phyloP scores from a whole-genome alignment of 2,329 filamentous ascomycete genomes.

The Xylaria sp. region DNA sequence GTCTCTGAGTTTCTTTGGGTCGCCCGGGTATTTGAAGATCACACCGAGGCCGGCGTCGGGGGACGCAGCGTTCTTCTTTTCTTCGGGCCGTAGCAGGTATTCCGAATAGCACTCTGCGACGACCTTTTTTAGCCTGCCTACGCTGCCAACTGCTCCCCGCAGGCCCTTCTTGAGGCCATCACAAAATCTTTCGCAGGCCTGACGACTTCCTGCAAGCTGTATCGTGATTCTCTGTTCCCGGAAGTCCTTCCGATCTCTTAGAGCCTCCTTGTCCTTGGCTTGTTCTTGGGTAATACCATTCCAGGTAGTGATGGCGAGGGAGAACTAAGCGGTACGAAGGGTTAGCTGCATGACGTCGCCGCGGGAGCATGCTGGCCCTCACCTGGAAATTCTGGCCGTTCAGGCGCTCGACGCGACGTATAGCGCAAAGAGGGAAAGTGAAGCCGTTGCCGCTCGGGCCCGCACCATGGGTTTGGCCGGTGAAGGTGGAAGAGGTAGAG shows the following conservation, averaged over 20 bases:
- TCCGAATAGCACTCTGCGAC: conserved; percentile 91
- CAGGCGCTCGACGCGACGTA: conserved; percentile 89
- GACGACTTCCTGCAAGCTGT: conserved; percentile 87
- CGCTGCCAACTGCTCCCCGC: conserved; percentile 85
- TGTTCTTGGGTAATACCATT: conserved; percentile 73
- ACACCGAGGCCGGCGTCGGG: conserved; percentile 96
- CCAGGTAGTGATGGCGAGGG: conserved; percentile 94
- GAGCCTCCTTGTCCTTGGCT: conserved; percentile 54
- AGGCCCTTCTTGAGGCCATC: conserved; percentile 93
- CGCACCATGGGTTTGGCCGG: conserved; percentile 90
- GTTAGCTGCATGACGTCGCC: conserved; percentile 12
- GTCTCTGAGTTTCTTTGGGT: conserved; percentile 91
- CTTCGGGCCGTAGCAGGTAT: conserved; percentile 74
- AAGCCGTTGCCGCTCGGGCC: conserved; percentile 96
- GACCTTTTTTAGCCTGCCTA: conserved; percentile 83
- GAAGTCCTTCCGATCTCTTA: conserved; percentile 54
- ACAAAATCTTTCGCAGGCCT: conserved; percentile 93
- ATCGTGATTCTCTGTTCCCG: conserved; percentile 88
- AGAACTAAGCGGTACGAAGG: conserved; percentile 70
- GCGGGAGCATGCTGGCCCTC: conserved; percentile 34
- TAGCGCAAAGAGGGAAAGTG: conserved; percentile 89
- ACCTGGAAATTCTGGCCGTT: conserved; percentile 89
- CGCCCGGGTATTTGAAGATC: conserved; percentile 92
- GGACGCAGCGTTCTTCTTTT: conserved; percentile 69
- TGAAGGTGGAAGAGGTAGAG: conserved; percentile 83